Conservation (phyloP, 2,329 filamentous ascomycete species). For the Furcasterigmium furcatum region DNA sequence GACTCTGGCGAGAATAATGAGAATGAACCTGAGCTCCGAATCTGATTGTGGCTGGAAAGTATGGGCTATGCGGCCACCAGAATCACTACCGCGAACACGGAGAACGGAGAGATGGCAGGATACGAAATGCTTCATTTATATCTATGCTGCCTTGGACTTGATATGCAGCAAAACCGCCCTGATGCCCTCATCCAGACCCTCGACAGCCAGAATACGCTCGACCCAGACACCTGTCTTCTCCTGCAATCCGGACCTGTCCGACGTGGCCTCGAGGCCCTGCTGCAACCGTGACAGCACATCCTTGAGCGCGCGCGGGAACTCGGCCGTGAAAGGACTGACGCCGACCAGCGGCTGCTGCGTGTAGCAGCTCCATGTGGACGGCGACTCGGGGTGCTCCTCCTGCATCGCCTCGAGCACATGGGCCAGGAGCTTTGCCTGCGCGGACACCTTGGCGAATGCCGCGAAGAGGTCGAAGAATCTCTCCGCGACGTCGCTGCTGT, state of each 20-base stretch:
- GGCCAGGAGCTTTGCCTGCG: conserved; percentile 63
- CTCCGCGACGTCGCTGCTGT: conserved; percentile 62
- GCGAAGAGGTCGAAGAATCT: conserved; percentile 79
- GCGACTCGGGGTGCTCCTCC: conserved; percentile 54
- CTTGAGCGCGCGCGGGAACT: conserved; percentile 71
- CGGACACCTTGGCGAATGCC: conserved; percentile 64
- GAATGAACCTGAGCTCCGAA: too few relatives aligned
- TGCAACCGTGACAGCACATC: conserved; percentile 62
- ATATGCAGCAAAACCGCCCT: conserved; percentile 53
- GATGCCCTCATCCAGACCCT: conserved; percentile 53
- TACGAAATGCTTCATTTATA: not conserved
- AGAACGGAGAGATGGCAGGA: too few relatives aligned
- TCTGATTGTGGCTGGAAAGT: too few relatives aligned
- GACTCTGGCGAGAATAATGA: too few relatives aligned
- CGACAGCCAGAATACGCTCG: conserved; percentile 43
- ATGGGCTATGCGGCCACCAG: too few relatives aligned
- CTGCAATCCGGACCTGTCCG: conserved; percentile 41
- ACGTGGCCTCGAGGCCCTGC: conserved; percentile 38
- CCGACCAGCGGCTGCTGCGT: conserved; percentile 69
- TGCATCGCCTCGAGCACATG: conserved; percentile 69
- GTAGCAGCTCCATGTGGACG: conserved; percentile 66
- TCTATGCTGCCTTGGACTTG: conserved; percentile 24
- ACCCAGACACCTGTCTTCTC: conserved; percentile 53
- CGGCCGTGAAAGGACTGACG: conserved; percentile 57
- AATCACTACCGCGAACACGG: too few relatives aligned